Percentiles rank a stretch among this genome's conserved stretches.
Evolutionary conservation across 306 rosid species (phyloP).

Genomic region (Glycine soja): DNA sequence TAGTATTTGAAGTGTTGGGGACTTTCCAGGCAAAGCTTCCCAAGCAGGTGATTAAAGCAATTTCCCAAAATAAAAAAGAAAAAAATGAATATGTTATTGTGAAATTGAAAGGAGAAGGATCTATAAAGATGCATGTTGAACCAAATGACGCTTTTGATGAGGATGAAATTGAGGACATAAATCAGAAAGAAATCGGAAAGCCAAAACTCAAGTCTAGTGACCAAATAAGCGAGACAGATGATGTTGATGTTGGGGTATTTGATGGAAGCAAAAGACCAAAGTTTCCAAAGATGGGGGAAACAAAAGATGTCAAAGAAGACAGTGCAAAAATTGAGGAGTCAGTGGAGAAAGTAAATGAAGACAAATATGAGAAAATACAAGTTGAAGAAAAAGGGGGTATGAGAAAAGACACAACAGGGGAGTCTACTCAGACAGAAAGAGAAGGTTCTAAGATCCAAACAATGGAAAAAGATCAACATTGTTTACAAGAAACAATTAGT

Average conservation of each 20-base stretch:
- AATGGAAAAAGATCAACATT: constrained; percentile 6
- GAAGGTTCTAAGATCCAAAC: constrained; percentile 30
- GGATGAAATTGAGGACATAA: not conserved
- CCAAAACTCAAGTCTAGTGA: constrained; percentile 24
- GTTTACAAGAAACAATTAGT: not conserved
- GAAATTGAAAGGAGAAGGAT: constrained; percentile 28
- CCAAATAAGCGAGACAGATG: constrained; percentile 1
- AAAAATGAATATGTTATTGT: constrained; percentile 9
- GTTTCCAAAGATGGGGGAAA: not conserved
- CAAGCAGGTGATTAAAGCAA: constrained; percentile 13
- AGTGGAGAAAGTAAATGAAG: not conserved
- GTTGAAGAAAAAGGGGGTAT: constrained; percentile 18
- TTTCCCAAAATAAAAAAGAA: constrained; percentile 4
- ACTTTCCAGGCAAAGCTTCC: constrained; percentile 19
- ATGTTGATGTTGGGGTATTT: not conserved
- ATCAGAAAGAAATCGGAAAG: constrained; percentile 30
- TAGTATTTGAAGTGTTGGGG: constrained; percentile 12
- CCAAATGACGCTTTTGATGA: constrained; percentile 32
- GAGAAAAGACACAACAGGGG: not conserved
- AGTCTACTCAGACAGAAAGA: constrained; percentile 6
- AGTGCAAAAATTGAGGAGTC: not conserved
- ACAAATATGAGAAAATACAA: constrained; percentile 33
- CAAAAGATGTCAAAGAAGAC: constrained; percentile 14
- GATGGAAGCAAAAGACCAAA: constrained; percentile 35
- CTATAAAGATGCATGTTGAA: constrained; percentile 35